Evolutionary conservation across 2,329 filamentous ascomycete species (phyloP).

Genomic region (Talaromyces amestolkiae): DNA sequence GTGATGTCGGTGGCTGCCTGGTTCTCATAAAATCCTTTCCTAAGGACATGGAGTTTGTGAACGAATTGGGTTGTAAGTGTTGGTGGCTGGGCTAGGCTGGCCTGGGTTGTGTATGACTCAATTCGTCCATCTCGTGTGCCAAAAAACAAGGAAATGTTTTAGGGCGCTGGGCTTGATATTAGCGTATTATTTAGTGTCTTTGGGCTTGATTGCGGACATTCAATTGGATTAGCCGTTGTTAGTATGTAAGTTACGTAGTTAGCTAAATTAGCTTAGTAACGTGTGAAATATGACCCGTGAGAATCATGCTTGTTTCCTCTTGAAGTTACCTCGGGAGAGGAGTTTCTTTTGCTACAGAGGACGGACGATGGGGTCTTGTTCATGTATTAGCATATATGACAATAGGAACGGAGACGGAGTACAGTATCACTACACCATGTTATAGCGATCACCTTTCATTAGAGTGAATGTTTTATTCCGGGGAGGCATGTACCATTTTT

Average conservation of each 20-base stretch:
- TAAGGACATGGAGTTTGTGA: background rate
- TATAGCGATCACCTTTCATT: background rate
- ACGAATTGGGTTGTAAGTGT: background rate
- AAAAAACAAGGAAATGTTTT: conserved; percentile 2
- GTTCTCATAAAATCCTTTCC: background rate
- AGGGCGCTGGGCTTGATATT: background rate
- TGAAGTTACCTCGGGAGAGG: background rate
- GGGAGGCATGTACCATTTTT: background rate
- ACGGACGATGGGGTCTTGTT: background rate
- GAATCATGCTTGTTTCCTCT: background rate
- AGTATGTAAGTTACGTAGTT: background rate
- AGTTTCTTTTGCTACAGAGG: background rate
- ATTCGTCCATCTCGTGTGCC: background rate
- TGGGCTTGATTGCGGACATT: background rate
- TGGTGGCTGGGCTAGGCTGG: background rate
- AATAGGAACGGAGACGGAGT: background rate
- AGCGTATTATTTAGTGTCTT: background rate
- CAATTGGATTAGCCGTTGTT: background rate
- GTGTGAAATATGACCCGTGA: background rate
- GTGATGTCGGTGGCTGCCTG: conserved; percentile 2
- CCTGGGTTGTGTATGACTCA: background rate
- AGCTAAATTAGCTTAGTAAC: background rate
- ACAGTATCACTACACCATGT: background rate
- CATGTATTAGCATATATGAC: background rate
- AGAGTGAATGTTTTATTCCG: background rate